Evolutionary conservation across 192 early-diverging fungal genomes (phyloP), one percentile per base, ranked within the genome.

Genomic region (Podila minutissima): DNA sequence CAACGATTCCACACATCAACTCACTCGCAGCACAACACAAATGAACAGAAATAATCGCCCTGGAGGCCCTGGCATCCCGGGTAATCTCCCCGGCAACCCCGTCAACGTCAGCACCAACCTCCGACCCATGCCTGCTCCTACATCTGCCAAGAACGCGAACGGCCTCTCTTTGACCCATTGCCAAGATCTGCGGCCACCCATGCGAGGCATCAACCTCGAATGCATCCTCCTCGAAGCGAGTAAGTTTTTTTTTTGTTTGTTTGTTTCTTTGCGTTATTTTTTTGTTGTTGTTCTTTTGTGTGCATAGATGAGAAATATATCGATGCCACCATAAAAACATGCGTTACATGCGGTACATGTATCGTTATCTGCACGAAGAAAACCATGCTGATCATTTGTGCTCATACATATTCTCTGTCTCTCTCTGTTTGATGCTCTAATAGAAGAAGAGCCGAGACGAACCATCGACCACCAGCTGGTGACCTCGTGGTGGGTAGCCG

Each of bases 141-240:
- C 28, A 3, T 62, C 75, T 24, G 38, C 37, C 13, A 68, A 51
- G 10, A 68, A 82, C 57, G 51, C 64, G 26, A 71, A 55, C 31
- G 65, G 76, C 26, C 32, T 62, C 28, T 49, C 51, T 7, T 64
- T 89, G 4, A 67, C 83, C 10, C 69, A 67, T 26, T 82, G 88
- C 20, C 72, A 66, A 20, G 89, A 90, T 46, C 66, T 93, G 49
- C 82, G 86, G 33, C 89, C 91, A 8, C 81, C 76, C 28, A 86
- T 91, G 86, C 85, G 88, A 8, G 86, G 86, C 10, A 86, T 92
- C 57, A 87, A 89, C 66, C 86, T 89, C 71, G 90, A 93, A 53
- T 88, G 89, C 49, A 89, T 93, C 62, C 84, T 93, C 19, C 79
- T 93, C 8, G 87, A 93, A 46, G 87, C 87, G 64, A 78, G 86